Evolutionary conservation across 495 filamentous ascomycete species (phyloP).

Genomic region (Penicillium bialowiezense): DNA sequence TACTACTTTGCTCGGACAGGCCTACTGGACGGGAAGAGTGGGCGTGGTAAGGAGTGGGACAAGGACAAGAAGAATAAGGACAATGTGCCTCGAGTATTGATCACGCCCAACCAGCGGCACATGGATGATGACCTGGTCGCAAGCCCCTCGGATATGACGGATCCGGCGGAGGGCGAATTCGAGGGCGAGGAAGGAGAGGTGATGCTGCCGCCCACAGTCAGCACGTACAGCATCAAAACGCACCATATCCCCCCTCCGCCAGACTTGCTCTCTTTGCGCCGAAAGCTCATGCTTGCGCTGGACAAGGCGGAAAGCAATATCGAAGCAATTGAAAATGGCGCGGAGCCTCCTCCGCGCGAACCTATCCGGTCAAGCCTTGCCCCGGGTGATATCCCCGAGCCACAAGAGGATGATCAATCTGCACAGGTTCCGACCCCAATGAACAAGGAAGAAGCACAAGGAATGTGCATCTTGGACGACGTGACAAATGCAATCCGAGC

Average conservation of each 20-base stretch:
- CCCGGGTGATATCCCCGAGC: conserved; percentile 28
- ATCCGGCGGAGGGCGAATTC: conserved; percentile 45
- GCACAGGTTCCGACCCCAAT: conserved; percentile 34
- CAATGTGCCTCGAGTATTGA: conserved; percentile 37
- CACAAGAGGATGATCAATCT: conserved; percentile 34
- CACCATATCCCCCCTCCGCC: conserved; percentile 87
- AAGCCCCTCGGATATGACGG: conserved; percentile 51
- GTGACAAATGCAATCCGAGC: conserved; percentile 91
- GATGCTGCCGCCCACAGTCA: conserved; percentile 93
- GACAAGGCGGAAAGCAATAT: conserved; percentile 67
- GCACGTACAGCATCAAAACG: conserved; percentile 87
- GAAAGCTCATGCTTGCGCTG: conserved; percentile 68
- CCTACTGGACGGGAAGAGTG: conserved; percentile 88
- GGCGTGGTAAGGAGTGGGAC: conserved; percentile 65
- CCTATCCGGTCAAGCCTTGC: conserved; percentile 33
- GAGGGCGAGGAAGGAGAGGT: conserved; percentile 59
- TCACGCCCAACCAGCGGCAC: conserved; percentile 43
- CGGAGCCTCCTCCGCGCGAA: conserved; percentile 29
- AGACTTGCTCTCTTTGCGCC: conserved; percentile 70
- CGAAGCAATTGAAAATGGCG: conserved; percentile 40
- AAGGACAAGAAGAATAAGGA: conserved; percentile 48
- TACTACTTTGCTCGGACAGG: conserved; percentile 98
- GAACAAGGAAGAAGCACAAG: conserved; percentile 83
- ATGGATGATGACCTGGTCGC: conserved; percentile 44
- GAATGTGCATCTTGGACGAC: conserved; percentile 85